phyloP scores from a whole-genome alignment of 192 early-diverging fungal species.

The Chytriomyces hyalinus region DNA sequence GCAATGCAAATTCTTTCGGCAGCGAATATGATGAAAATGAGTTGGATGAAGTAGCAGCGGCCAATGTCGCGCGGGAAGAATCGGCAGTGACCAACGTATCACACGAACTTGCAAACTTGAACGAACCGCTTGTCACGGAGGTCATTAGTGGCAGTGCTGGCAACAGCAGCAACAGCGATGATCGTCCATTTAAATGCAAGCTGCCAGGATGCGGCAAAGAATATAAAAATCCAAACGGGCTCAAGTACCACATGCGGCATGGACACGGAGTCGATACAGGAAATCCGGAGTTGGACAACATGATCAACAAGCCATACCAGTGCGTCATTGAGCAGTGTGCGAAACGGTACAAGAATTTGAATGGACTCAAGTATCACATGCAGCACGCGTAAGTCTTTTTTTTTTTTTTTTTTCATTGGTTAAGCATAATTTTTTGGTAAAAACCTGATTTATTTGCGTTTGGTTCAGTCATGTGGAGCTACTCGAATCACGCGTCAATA shows the following conservation, averaged over 20 bases:
- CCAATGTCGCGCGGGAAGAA: no score
- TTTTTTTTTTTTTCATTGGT: neutral
- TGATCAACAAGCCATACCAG: constrained; percentile 46
- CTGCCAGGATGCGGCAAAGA: constrained; percentile 86
- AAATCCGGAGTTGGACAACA: constrained; percentile 62
- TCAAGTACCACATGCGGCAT: constrained; percentile 93
- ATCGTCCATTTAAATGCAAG: constrained; percentile 92
- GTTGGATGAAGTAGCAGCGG: neutral
- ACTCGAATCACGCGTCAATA: neutral
- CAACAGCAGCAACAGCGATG: constrained; percentile 56
- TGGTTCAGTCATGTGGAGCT: neutral
- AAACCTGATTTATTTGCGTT: neutral
- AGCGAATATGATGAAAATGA: neutral
- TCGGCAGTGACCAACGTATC: no score
- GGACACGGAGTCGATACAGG: constrained; percentile 66
- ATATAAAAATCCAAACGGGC: constrained; percentile 95
- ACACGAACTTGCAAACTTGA: no score
- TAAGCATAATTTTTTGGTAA: neutral
- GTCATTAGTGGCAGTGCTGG: constrained; percentile 3
- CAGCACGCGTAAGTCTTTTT: constrained; percentile 72
- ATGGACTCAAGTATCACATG: constrained; percentile 90
- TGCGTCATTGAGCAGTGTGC: constrained; percentile 35
- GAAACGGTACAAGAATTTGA: constrained; percentile 91
- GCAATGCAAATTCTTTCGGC: neutral
- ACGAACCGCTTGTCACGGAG: neutral